A percentile compares a stretch with the other conserved stretches of the same genome.
Evolutionary conservation across 2,329 filamentous ascomycete species (phyloP).

Genomic region (Pleurostoma richardsiae): DNA sequence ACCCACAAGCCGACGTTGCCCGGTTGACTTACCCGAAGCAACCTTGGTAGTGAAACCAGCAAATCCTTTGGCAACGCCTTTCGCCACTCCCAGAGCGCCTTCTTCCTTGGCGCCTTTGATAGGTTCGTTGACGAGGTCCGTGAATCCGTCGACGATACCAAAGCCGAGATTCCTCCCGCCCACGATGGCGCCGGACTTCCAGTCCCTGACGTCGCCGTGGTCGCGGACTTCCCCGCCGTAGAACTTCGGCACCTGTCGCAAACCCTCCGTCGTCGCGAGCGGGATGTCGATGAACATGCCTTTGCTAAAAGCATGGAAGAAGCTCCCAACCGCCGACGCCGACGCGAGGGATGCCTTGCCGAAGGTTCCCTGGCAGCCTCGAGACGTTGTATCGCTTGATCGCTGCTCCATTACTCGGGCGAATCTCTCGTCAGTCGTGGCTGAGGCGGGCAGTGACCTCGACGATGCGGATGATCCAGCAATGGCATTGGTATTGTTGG

Average conservation of each 20-base stretch:
- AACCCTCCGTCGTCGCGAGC: constrained; percentile 43
- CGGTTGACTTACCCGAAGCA: background rate
- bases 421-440: no score
- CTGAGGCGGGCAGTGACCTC: no score
- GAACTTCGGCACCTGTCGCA: constrained; percentile 46
- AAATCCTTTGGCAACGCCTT: background rate
- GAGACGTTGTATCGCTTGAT: no score
- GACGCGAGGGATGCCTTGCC: constrained; percentile 2
- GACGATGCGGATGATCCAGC: no score
- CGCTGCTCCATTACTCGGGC: no score
- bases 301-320: constrained; percentile 27
- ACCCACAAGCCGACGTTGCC: background rate
- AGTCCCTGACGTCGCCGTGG: background rate
- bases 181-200: background rate
- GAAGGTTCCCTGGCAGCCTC: no score
- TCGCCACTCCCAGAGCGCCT: background rate
- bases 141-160: background rate
- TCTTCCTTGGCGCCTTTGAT: background rate
- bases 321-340: constrained; percentile 21
- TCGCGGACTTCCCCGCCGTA: constrained; percentile 30
- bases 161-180: background rate
- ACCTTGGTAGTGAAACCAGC: background rate
- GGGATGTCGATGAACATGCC: constrained; percentile 39
- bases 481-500: no score
- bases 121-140: background rate